Evolutionary conservation across 2,329 filamentous ascomycete genomes (phyloP).

Genomic region (Neonectria punicea): DNA sequence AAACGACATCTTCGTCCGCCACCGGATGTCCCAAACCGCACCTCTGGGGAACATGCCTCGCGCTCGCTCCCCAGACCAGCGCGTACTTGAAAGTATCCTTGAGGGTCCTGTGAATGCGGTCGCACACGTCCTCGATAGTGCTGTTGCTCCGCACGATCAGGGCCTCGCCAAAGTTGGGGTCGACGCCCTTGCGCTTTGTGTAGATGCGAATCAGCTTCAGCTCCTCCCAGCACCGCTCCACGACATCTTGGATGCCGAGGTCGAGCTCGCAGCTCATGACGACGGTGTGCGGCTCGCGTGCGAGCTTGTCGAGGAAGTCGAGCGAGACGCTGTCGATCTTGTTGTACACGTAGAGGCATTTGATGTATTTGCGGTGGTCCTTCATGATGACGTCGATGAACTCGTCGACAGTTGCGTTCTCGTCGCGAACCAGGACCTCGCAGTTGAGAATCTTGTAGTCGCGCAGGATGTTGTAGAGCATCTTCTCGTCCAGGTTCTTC

Average conservation of each 20-base stretch:
- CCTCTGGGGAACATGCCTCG: constrained; percentile 91
- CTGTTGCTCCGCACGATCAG: constrained; percentile 90
- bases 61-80: constrained; percentile 96
- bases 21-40: constrained; percentile 89
- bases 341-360: constrained; percentile 97
- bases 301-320: constrained; percentile 91
- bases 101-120: constrained; percentile 89
- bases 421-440: constrained; percentile 94
- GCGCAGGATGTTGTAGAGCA: constrained; percentile 95
- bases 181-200: constrained; percentile 93
- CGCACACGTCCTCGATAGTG: constrained; percentile 96
- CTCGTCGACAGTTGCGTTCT: constrained; percentile 95
- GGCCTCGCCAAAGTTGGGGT: constrained; percentile 90
- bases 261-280: constrained; percentile 99
- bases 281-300: constrained; percentile 90
- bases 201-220: constrained; percentile 90
- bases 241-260: constrained; percentile 90
- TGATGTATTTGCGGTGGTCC: constrained; percentile 97
- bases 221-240: constrained; percentile 96
- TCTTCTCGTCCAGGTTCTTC: constrained; percentile 94
- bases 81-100: constrained; percentile 99
- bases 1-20: constrained; percentile 74
- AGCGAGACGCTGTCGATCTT: constrained; percentile 97
- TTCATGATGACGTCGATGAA: constrained; percentile 99
- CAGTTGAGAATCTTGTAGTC: constrained; percentile 99